Conservation (phyloP, 2,329 filamentous ascomycete species). For the Ascochyta fabae region DNA sequence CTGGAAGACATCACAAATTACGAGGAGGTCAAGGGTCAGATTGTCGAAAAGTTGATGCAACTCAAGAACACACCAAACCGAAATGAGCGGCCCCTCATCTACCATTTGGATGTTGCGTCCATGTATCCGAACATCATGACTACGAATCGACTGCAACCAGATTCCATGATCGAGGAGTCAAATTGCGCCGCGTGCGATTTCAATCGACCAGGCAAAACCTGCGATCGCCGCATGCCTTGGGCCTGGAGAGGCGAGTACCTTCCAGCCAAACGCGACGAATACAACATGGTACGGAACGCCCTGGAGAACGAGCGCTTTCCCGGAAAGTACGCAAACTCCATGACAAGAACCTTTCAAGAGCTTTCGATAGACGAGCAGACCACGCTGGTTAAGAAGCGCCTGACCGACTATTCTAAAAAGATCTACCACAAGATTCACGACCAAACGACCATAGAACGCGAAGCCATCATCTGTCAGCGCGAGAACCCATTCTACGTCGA, state of each 20-base stretch:
- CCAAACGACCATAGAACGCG: slow-evolving; percentile 86
- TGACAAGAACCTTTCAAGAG: slow-evolving; percentile 78
- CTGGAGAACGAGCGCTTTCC: slow-evolving; percentile 94
- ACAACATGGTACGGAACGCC: slow-evolving; percentile 97
- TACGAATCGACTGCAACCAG: slow-evolving; percentile 93
- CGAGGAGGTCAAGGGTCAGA: slow-evolving; percentile 76
- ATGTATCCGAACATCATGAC: slow-evolving; percentile 99
- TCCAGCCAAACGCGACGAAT: slow-evolving; percentile 94
- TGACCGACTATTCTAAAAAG: slow-evolving; percentile 95
- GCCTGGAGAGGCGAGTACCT: slow-evolving; percentile 97
- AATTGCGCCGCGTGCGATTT: slow-evolving; percentile 98
- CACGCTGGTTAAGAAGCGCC: slow-evolving; percentile 77
- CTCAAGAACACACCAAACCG: slow-evolving; percentile 85
- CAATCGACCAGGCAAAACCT: slow-evolving; percentile 96
- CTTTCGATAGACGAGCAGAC: slow-evolving; percentile 84
- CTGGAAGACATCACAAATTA: slow-evolving; percentile 60
- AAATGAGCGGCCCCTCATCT: slow-evolving; percentile 86
- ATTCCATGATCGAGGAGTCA: slow-evolving; percentile 98
- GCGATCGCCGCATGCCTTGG: slow-evolving; percentile 93
- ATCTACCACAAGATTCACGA: slow-evolving; percentile 99
- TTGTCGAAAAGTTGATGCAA: slow-evolving; percentile 70
- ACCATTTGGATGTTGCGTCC: slow-evolving; percentile 96
- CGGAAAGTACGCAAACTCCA: slow-evolving; percentile 73
- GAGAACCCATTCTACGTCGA: slow-evolving; percentile 99
- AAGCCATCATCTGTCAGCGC: slow-evolving; percentile 97